Evolutionary conservation across 1,284 basidiomycete species (phyloP).

Genomic region (Cutaneotrichosporon sp.): DNA sequence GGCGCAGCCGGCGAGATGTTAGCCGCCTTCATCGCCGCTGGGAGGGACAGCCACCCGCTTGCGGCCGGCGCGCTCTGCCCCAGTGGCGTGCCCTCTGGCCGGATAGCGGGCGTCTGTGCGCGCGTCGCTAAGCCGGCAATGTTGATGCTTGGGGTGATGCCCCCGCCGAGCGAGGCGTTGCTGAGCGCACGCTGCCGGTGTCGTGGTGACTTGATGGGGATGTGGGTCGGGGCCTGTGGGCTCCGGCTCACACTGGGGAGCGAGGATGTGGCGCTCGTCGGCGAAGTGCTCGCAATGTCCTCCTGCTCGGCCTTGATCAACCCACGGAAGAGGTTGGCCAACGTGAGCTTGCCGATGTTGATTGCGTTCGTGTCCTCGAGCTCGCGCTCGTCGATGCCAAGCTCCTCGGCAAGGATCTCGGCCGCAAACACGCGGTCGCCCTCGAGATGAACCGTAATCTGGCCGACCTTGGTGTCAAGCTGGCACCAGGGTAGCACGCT

Average conservation of each 20-base stretch:
- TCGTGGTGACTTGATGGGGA: conserved; percentile 40
- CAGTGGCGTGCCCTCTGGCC: conserved; percentile 34
- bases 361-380: conserved; percentile 70
- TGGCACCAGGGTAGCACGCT: conserved; percentile 81
- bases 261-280: conserved; percentile 25
- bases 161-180: conserved; percentile 22
- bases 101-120: conserved; percentile 60
- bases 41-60: conserved; percentile 31
- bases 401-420: conserved; percentile 92
- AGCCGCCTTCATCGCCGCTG: conserved; percentile 7
- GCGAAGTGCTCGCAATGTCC: conserved; percentile 32
- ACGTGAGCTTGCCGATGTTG: conserved; percentile 54
- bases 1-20: neutral
- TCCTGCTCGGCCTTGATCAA: conserved; percentile 52
- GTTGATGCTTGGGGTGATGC: conserved; percentile 50
- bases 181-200: conserved; percentile 39
- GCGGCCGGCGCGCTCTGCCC: conserved; percentile 37
- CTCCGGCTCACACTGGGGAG: conserved; percentile 35
- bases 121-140: conserved; percentile 66
- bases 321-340: conserved; percentile 51
- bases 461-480: conserved; percentile 86
- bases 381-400: conserved; percentile 63
- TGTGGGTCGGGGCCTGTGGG: conserved; percentile 38
- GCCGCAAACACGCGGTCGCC: conserved; percentile 84
- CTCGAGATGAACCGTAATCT: conserved; percentile 82